A percentile compares a stretch with the other conserved stretches of the same genome.
phyloP scores from a whole-genome alignment of 371 early-diverging fungal species.

The Mortierella sp. region DNA sequence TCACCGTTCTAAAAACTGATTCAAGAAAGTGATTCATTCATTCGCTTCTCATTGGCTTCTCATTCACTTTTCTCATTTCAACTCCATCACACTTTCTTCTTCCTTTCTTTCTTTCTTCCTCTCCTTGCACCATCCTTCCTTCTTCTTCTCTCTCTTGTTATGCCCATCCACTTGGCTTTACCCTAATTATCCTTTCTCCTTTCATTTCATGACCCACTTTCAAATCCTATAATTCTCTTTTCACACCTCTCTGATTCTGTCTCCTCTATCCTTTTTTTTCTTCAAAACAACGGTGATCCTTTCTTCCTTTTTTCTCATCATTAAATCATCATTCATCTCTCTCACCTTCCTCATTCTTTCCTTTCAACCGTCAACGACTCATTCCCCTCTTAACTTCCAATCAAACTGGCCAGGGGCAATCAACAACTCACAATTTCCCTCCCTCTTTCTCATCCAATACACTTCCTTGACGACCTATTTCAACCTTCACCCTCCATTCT shows the following conservation, averaged over 20 bases:
- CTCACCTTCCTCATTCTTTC: neutral
- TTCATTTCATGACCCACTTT: conserved; percentile 7
- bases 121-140: neutral
- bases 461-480: neutral
- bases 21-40: neutral
- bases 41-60: neutral
- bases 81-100: neutral
- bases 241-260: neutral
- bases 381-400: neutral
- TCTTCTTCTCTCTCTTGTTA: neutral
- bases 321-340: neutral
- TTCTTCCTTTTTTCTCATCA: neutral
- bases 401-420: neutral
- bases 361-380: neutral
- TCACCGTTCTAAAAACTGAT: neutral
- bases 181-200: neutral
- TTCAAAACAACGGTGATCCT: neutral
- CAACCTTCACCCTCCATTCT: neutral
- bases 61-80: neutral
- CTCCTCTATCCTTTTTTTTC: neutral
- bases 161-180: neutral
- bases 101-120: neutral
- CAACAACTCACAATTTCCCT: neutral
- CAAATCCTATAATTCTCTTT: neutral
- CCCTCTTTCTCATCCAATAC: neutral